Conservation (phyloP, 345 rosid genomes). For the Atalantia buxifolia region DNA sequence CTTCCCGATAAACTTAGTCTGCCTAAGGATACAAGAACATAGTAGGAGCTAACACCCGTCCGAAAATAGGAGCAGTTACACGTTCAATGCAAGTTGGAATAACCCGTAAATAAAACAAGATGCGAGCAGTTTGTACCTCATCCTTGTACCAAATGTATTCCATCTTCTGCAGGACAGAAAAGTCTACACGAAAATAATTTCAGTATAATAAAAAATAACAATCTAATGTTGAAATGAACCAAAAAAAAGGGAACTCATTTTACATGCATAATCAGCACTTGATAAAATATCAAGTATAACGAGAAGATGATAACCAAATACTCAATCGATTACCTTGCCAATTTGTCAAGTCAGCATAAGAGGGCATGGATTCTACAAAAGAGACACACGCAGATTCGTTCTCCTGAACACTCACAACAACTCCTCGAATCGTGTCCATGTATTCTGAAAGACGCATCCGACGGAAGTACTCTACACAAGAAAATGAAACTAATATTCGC, state of each 20-base stretch:
- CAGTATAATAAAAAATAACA: constrained; percentile 13
- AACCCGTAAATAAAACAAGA: constrained; percentile 82
- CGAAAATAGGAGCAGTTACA: constrained; percentile 54
- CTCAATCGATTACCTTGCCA: constrained; percentile 48
- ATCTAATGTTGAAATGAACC: constrained; percentile 2
- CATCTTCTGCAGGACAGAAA: constrained; percentile 33
- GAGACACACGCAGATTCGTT: constrained; percentile 59
- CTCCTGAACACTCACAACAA: constrained; percentile 75
- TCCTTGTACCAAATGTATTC: constrained; percentile 75
- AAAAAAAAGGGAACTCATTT: neutral
- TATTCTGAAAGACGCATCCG: constrained; percentile 85
- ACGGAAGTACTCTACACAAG: constrained; percentile 84
- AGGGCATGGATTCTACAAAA: constrained; percentile 77
- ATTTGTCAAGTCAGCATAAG: constrained; percentile 61
- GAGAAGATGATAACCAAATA: neutral
- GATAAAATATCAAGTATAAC: neutral
- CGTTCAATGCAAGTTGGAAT: constrained; percentile 80
- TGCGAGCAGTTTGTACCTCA: constrained; percentile 90
- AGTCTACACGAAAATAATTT: constrained; percentile 28
- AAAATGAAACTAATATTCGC: constrained; percentile 63
- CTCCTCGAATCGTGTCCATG: constrained; percentile 74
- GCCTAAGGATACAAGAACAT: constrained; percentile 86
- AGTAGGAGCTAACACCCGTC: constrained; percentile 69
- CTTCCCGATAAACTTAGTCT: constrained; percentile 2
- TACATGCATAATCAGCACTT: neutral